A percentile compares a stretch with the other conserved stretches of the same genome.
Evolutionary conservation across 2,329 filamentous ascomycete species (phyloP).

Genomic region (Calonectria pteridis): DNA sequence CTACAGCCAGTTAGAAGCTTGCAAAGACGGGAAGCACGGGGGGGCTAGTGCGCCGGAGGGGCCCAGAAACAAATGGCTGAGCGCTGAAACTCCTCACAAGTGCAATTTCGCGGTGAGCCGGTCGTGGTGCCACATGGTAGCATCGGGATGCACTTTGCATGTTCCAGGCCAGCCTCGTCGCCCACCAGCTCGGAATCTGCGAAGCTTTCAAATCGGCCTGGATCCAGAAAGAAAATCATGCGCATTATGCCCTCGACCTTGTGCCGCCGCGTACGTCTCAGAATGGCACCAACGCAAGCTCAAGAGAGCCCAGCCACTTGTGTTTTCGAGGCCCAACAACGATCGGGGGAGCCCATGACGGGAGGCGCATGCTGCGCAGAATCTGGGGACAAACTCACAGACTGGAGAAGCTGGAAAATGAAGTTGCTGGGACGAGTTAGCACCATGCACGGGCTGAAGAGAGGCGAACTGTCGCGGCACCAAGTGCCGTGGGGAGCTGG

Average conservation of each 20-base stretch:
- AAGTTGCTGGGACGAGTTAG: conserved; percentile 56
- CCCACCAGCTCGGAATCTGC: background rate
- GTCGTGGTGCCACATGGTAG: background rate
- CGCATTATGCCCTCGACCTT: background rate
- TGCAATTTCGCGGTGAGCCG: background rate
- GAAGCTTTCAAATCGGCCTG: background rate
- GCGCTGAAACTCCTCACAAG: background rate
- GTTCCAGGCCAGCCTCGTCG: conserved; percentile 4
- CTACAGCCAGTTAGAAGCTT: conserved; percentile 53
- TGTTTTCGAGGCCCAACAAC: conserved; percentile 32
- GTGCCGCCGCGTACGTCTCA: background rate
- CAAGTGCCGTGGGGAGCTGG: conserved; percentile 22
- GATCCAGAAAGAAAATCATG: background rate
- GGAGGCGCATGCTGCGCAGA: background rate
- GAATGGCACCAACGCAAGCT: background rate
- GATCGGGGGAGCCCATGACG: conserved; percentile 25
- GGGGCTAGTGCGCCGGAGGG: background rate
- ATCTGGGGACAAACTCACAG: conserved; percentile 48
- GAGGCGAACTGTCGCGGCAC: conserved; percentile 33
- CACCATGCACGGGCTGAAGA: background rate
- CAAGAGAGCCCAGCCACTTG: conserved; percentile 7
- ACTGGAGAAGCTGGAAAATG: conserved; percentile 82
- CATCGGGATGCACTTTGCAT: conserved; percentile 5
- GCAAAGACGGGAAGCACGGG: background rate
- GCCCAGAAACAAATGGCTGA: conserved; percentile 10